Evolutionary conservation across 2,329 filamentous ascomycete species (phyloP), one percentile per base, ranked within the genome.

Genomic region (Didymella lethalis): DNA sequence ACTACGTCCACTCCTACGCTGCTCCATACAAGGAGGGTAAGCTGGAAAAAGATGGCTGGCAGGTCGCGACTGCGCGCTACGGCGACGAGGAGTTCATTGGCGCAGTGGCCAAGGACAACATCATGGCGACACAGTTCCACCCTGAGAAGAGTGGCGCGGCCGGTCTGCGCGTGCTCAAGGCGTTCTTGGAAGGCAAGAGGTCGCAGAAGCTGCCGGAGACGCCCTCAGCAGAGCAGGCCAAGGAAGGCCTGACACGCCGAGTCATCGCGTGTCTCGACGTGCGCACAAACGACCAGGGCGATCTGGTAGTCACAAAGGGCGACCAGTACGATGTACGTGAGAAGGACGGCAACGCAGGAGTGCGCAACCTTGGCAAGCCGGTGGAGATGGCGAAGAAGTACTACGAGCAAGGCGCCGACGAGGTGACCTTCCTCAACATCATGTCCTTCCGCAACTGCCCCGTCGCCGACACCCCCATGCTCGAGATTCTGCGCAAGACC

Each of bases 291-390:
- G 95, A 99, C 76, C 84, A 90, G 61, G 95, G 95, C 32, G 95
- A 99, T 77, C 84, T 99, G 10, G 95, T 99, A 0, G 95, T 99
- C 36, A 99, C 95, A 14, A 99, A 99, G 79, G 95, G 95, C 57
- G 95, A 99, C 79, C 94, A 98, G 78, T 99, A 99, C 80, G 95
- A 99, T 72, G 95, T 99, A 7, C 91, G 95, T 31, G 95, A 98
- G 73, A 97, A 97, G 79, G 83, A 86, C 54, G 81, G 72, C 26
- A 80, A 80, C 48, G 82, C 85, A 20, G 77, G 85, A 66, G 93
- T 99, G 34, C 88, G 95, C 64, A 99, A 99, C 77, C 84, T 99
- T 3, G 95, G 95, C 65, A 99, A 99, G 79, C 95, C 95, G 1
- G 93, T 99, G 48, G 93, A 97, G 65, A 91, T 99, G 86, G 95